Percentiles rank a stretch among this genome's conserved stretches.
phyloP scores from a whole-genome alignment of 2,329 filamentous ascomycete species.

The Aspergillus thermomutatus region DNA sequence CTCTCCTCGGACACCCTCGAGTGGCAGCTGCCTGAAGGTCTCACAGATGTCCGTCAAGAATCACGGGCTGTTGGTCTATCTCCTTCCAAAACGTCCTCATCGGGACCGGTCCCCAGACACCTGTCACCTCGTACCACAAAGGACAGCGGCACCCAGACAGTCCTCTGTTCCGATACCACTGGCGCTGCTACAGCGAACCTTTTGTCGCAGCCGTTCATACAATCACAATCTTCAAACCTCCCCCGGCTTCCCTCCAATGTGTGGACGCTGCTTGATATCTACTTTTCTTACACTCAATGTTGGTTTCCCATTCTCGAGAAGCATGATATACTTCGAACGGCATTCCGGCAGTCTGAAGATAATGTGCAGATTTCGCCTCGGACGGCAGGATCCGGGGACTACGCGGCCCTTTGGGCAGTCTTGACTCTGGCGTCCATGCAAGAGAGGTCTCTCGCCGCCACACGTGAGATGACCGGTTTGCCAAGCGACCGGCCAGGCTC shows the following conservation, averaged over 20 bases:
- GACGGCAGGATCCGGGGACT: conserved; percentile 41
- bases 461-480: conserved; percentile 15
- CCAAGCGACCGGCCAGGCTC: conserved; percentile 15
- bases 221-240: conserved; percentile 28
- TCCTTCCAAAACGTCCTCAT: conserved; percentile 22
- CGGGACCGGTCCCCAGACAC: conserved; percentile 9
- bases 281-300: conserved; percentile 71
- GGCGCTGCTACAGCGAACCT: neutral
- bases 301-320: conserved; percentile 75
- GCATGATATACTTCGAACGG: conserved; percentile 57
- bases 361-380: conserved; percentile 20
- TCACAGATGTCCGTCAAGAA: conserved; percentile 16
- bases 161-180: neutral
- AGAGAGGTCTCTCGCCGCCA: conserved; percentile 35
- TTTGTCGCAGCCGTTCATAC: neutral
- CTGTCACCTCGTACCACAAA: conserved; percentile 13
- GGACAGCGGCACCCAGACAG: conserved; percentile 28
- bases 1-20: conserved; percentile 31
- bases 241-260: conserved; percentile 49
- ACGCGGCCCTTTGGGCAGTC: conserved; percentile 60
- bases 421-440: conserved; percentile 58
- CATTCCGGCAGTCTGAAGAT: conserved; percentile 30
- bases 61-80: conserved; percentile 21
- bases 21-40: conserved; percentile 31
- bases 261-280: conserved; percentile 62